Percentiles rank a stretch among this genome's conserved stretches.
phyloP scores from a whole-genome alignment of 208 protist species.

The Balamuthia mandrillaris region DNA sequence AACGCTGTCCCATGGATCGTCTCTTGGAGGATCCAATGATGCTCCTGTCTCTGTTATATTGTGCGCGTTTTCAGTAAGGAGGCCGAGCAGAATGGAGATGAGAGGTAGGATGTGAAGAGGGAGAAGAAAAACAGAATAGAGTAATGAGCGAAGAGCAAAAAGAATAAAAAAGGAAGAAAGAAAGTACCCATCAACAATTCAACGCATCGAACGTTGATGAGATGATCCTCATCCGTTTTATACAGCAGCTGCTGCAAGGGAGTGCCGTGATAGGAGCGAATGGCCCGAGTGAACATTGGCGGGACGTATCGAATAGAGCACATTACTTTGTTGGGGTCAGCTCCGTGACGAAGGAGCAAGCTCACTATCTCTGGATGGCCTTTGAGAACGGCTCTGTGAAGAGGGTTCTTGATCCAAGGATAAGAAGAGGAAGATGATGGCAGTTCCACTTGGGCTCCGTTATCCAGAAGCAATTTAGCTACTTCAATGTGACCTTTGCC shows the following conservation, averaged over 20 bases:
- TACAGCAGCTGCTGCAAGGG: too few species aligned
- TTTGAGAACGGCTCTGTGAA: background rate
- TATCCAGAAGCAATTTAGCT: background rate
- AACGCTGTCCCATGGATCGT: too few species aligned
- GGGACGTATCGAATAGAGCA: background rate
- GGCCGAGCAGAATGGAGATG: too few species aligned
- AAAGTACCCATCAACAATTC: background rate
- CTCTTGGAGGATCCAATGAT: too few species aligned
- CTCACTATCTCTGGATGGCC: background rate
- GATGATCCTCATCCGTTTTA: too few species aligned
- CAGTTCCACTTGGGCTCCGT: background rate
- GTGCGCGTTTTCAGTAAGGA: too few species aligned
- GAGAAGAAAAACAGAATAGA: background rate
- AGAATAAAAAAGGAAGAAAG: background rate
- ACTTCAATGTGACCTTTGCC: background rate
- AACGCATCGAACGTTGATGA: background rate
- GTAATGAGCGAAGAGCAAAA: background rate
- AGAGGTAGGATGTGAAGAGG: too few species aligned
- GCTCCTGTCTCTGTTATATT: too few species aligned
- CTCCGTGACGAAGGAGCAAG: background rate
- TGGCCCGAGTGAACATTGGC: background rate
- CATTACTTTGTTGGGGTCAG: background rate
- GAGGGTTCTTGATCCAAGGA: too few species aligned
- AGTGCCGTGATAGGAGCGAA: too few species aligned
- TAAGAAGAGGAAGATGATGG: background rate